Evolutionary conservation across 345 rosid species (phyloP).

Genomic region (Eucalyptus melliodora): DNA sequence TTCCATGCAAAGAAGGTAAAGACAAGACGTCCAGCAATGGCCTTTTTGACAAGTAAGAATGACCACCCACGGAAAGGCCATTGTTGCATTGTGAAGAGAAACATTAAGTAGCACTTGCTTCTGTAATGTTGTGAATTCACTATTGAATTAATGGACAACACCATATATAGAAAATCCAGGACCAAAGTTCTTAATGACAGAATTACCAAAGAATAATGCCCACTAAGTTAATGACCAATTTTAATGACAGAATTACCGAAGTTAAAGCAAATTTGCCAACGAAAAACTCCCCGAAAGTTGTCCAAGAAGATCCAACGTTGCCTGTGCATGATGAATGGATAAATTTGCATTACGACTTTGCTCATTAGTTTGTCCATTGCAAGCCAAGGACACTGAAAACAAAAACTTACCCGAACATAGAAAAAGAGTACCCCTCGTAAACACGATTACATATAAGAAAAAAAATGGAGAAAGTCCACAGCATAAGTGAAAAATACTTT

Average conservation of each 20-base stretch:
- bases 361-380: background rate
- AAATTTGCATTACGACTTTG: background rate
- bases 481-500: slow-evolving; percentile 36
- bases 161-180: background rate
- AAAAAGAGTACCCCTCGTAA: slow-evolving; percentile 81
- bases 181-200: background rate
- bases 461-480: slow-evolving; percentile 70
- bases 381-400: background rate
- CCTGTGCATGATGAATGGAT: slow-evolving; percentile 14
- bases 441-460: slow-evolving; percentile 78
- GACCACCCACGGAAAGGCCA: background rate
- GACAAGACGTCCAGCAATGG: background rate
- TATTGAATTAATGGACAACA: background rate
- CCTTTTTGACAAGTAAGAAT: background rate
- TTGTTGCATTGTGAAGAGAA: background rate
- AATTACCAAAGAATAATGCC: background rate
- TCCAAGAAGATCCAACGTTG: slow-evolving; percentile 63
- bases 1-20: background rate
- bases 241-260: slow-evolving; percentile 43
- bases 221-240: background rate
- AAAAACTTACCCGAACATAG: slow-evolving; percentile 64
- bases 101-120: background rate
- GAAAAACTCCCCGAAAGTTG: slow-evolving; percentile 71
- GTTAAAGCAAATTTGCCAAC: slow-evolving; percentile 98
- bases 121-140: background rate